Conservation (phyloP, 768 basidiomycete genomes). For the Kwoniella sp. region DNA sequence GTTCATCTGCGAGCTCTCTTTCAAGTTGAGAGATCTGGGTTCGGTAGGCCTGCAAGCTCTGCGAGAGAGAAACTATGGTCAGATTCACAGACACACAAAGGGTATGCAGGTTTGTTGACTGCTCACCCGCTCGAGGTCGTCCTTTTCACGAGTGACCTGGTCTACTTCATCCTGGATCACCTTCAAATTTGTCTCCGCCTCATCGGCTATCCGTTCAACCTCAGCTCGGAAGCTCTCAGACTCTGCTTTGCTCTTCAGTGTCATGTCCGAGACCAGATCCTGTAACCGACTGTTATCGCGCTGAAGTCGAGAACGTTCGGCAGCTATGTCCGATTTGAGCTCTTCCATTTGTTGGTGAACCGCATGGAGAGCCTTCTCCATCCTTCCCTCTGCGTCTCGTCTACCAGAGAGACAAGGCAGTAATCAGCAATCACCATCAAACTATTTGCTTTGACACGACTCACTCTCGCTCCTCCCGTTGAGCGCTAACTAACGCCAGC, state of each 20-base stretch:
- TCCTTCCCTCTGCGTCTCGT: conserved; percentile 26
- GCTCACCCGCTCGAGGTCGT: conserved; percentile 22
- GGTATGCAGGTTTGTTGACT: neutral
- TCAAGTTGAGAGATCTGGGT: conserved; percentile 25
- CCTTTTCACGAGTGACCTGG: conserved; percentile 10
- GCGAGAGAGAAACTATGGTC: neutral
- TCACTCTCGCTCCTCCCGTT: conserved; percentile 37
- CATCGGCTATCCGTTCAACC: conserved; percentile 25
- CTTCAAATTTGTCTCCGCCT: conserved; percentile 27
- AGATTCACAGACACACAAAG: neutral
- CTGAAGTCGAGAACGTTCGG: conserved; percentile 34
- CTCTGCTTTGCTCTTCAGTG: conserved; percentile 26
- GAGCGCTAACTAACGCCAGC: conserved; percentile 35
- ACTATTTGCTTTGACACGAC: conserved; percentile 9
- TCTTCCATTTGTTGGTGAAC: conserved; percentile 40
- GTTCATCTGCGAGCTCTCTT: conserved; percentile 23
- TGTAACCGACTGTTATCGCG: conserved; percentile 33
- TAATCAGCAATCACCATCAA: neutral
- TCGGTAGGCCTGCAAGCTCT: conserved; percentile 19
- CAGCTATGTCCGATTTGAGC: conserved; percentile 28
- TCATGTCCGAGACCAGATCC: conserved; percentile 31
- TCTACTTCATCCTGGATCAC: conserved; percentile 3
- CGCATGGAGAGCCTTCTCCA: conserved; percentile 30
- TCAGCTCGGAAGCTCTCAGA: conserved; percentile 33
- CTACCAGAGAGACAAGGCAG: no score